Evolutionary conservation across 2,329 filamentous ascomycete genomes (phyloP), one percentile per base, ranked within the genome.

Genomic region (Ophiostoma sp.): DNA sequence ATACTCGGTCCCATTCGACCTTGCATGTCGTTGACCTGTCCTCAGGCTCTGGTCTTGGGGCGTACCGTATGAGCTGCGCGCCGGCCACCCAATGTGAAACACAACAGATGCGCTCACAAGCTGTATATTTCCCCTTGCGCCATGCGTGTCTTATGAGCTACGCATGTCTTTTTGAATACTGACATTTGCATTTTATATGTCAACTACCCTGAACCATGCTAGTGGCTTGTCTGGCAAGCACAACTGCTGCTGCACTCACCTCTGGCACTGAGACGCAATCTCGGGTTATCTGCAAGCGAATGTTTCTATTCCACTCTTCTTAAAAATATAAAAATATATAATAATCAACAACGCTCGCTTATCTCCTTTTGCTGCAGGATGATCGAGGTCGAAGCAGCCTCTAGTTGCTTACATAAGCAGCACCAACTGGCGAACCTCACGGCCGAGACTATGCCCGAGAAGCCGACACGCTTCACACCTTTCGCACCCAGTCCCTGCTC

Each of bases 401-500:
- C 27, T 20, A 48, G 44, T 7, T 20, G 27, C 11, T 62, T 62
- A 62, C 27, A 62, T 62, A 62, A 62, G 8, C 57, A 62, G 5
- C 27, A 20, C 8, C 17, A 17, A 20, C 44, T 39, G 27, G 27
- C 27, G 27, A 31, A 31, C 27, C 27, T 31, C 3, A 31, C 27
- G 27, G 44, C 27, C 57, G 57, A 62, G 57, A 62, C 57, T 33
- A 62, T 33, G 57, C 57, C 57, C 57, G 57, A 62, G 57, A 62
- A 33, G 57, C 57, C 57, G 57, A 33, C 27, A 20, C 1, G 52
- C 52, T 57, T 54, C n/a, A 20, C 2, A 48, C 4, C 44, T 48
- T 17, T 5, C 5, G 17, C 44, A 20, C 44, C 44, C 15, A 5
- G n/a, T 17, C 44, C n/a, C 44, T 6, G 20, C 44, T 17, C 17